phyloP scores from a whole-genome alignment of 2,329 filamentous ascomycete species.

The Xylaria sp. region DNA sequence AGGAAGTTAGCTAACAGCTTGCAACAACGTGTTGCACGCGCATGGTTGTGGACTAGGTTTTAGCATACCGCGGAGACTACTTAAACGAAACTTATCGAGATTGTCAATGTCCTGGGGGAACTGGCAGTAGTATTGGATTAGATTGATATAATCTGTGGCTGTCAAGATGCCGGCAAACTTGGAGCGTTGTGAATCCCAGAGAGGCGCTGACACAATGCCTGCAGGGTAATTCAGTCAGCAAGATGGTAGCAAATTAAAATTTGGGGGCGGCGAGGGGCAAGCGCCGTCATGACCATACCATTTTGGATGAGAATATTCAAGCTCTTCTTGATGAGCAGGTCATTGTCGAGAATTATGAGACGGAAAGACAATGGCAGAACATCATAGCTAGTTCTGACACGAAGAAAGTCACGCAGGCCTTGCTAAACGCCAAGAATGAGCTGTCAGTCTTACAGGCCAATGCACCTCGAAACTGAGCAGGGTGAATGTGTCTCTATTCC shows the following conservation, averaged over 20 bases:
- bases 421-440: conserved; percentile 59
- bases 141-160: conserved; percentile 96
- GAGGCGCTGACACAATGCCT: conserved; percentile 96
- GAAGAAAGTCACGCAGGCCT: conserved; percentile 93
- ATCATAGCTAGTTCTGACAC: conserved; percentile 95
- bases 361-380: conserved; percentile 95
- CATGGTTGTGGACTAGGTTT: conserved; percentile 21
- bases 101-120: conserved; percentile 88
- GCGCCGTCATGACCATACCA: conserved; percentile 58
- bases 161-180: conserved; percentile 94
- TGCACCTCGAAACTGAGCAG: not conserved
- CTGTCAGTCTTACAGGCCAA: conserved; percentile 27
- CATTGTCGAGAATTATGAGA: conserved; percentile 93
- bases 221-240: conserved; percentile 15
- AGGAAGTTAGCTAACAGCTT: conserved; percentile 14
- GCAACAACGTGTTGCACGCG: conserved; percentile 1
- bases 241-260: not conserved
- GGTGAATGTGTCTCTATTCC: not conserved
- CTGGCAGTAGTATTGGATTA: conserved; percentile 99
- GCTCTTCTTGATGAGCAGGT: conserved; percentile 95
- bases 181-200: conserved; percentile 94
- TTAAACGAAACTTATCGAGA: conserved; percentile 92
- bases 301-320: conserved; percentile 95
- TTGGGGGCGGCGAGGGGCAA: not conserved
- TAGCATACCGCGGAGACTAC: conserved; percentile 81